phyloP scores from a whole-genome alignment of 2,329 filamentous ascomycete species.

The Myriosclerotinia duriaeana region DNA sequence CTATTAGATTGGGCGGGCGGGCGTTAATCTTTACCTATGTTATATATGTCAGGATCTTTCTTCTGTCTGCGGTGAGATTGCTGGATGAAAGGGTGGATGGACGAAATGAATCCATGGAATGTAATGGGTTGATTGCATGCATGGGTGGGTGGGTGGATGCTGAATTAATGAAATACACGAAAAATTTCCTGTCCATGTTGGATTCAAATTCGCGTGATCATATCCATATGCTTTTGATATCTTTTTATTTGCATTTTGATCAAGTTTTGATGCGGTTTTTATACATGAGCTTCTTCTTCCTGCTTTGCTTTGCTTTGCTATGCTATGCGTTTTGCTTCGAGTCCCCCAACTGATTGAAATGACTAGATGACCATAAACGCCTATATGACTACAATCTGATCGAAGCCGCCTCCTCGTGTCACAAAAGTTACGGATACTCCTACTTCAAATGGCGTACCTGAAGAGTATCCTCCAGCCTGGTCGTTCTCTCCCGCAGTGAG shows the following conservation, averaged over 20 bases:
- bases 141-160: not conserved
- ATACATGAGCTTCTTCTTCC: conserved; percentile 6
- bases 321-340: not conserved
- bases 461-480: not conserved
- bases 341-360: conserved; percentile 2
- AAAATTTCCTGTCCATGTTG: not conserved
- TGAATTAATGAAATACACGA: conserved; percentile 16
- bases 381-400: conserved; percentile 18
- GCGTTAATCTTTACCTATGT: conserved; percentile 20
- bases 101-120: not conserved
- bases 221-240: not conserved
- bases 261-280: conserved; percentile 8
- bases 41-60: conserved; percentile 13
- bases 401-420: not conserved
- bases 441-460: not conserved
- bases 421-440: not conserved
- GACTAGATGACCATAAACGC: conserved; percentile 23
- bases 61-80: conserved; percentile 4
- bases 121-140: not conserved
- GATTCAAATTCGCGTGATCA: not conserved
- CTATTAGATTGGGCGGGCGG: conserved; percentile 19
- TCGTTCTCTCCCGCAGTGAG: not conserved
- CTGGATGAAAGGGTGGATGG: not conserved
- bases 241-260: conserved; percentile 6
- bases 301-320: conserved; percentile 1